These are phyloP conservation scores for Epicoccum nigrum DNA, from an alignment of 2,329 filamentous ascomycete species.

Conservation along the genomic window DNA sequence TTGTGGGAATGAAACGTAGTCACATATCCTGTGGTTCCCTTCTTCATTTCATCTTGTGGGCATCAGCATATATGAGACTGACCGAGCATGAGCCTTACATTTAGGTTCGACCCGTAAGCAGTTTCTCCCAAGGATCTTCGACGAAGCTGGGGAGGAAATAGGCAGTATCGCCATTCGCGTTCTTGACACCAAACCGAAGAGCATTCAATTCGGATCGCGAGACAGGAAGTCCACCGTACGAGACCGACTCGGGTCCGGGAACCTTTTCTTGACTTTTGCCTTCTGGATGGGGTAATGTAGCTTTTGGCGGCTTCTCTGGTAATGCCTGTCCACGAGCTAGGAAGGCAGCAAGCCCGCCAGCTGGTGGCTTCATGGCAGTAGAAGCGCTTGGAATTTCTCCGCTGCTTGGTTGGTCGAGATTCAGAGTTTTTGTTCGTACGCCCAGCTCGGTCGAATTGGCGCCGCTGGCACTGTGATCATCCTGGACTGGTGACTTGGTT, in stretches of 20 bases:
- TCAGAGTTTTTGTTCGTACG: conserved; percentile 38
- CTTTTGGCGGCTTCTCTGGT: conserved; percentile 24
- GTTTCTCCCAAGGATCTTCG: conserved; percentile 71
- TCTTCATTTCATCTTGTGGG: too few relatives aligned
- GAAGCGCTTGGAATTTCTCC: neutral
- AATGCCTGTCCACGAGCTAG: conserved; percentile 38
- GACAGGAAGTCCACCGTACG: conserved; percentile 39
- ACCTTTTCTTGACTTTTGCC: conserved; percentile 1
- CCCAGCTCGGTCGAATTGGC: conserved; percentile 48
- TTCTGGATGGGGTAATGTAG: neutral
- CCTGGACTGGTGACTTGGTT: conserved; percentile 56
- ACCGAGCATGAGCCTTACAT: neutral
- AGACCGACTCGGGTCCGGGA: conserved; percentile 24
- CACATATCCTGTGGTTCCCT: too few relatives aligned
- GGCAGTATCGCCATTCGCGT: conserved; percentile 65
- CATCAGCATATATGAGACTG: too few relatives aligned
- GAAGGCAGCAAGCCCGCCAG: conserved; percentile 40
- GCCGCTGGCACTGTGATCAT: conserved; percentile 30
- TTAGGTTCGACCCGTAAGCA: conserved; percentile 13
- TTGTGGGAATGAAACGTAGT: too few relatives aligned
- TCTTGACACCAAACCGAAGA: conserved; percentile 50
- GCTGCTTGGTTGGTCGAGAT: conserved; percentile 1
- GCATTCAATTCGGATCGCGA: conserved; percentile 42
- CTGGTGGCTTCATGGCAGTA: conserved; percentile 3
- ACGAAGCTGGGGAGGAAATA: conserved; percentile 75